Base-by-base conservation (phyloP, 768 basidiomycete species). In the Grammothele lineata region DNA sequence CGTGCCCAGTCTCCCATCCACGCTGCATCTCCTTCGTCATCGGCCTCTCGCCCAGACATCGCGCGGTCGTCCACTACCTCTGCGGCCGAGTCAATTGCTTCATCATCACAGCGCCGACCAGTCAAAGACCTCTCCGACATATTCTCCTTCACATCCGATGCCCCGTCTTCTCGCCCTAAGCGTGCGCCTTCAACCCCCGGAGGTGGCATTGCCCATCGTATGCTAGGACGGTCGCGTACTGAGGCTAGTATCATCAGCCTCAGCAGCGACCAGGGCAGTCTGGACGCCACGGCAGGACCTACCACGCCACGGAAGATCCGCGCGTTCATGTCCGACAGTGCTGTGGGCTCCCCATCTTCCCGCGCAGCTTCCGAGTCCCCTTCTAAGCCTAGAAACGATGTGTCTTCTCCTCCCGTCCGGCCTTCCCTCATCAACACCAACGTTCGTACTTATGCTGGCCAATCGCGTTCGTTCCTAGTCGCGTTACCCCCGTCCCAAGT, bases 401-500 rank as follows among this genome's bases (percentile, higher is more conserved):
- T 47, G 33, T 37, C 52, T 15, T 55, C 60, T 10, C 48, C 56
- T 2, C 53, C 60, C 5, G 38, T 49, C 17, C 61, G 66, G 15
- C 62, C 66, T 1, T 52, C 60, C 21, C 26, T 56, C 9, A 50
- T 60, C 22, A 48, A 52, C 23, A 63, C 69, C 14, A 69, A 72
- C 37, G 72, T 79, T 3, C 75, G 77, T 33, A 91, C 87, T 3
- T 91, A 91, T 57, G 82, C 84, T 3, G 85, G 85, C 19, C 73
- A 73, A 49, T 86, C 84, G 19, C 85, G 88, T n/a, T 90, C 88
- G 4, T 91, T 87, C 65, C 77, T 91, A 14, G 75, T 87, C 9
- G 67, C 79, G 15, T 63, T 89, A 9, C 78, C 83, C 10, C 62
- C 59, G 54, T 54, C 63, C 40, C 57, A 53, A 22, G 36, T 37